Evolutionary conservation across 2,329 filamentous ascomycete species (phyloP).

Genomic region (Hypoxylon sp.): DNA sequence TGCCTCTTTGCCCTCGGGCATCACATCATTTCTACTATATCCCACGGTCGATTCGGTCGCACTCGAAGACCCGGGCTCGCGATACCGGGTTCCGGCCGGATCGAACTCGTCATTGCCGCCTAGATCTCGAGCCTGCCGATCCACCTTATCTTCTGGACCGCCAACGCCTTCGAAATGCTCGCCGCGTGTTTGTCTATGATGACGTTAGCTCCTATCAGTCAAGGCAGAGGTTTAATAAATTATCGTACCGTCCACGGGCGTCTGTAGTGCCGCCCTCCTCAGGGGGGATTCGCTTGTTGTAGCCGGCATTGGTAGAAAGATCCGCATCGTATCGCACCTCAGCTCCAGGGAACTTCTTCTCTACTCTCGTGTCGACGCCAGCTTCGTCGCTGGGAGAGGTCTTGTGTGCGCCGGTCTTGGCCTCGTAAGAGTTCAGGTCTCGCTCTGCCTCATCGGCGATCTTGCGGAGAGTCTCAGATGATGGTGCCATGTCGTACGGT

Average conservation of each 20-base stretch:
- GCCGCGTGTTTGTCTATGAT: conserved; percentile 60
- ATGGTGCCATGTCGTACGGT: conserved; percentile 52
- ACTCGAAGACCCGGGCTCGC: conserved; percentile 27
- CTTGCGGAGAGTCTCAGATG: conserved; percentile 57
- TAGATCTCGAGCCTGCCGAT: conserved; percentile 49
- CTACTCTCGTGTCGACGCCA: conserved; percentile 60
- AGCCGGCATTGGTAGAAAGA: conserved; percentile 62
- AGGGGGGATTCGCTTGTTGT: conserved; percentile 63
- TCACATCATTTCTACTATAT: conserved; percentile 51
- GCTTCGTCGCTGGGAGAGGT: conserved; percentile 58
- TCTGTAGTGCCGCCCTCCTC: conserved; percentile 63
- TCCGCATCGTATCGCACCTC: conserved; percentile 60
- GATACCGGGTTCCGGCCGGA: conserved; percentile 34
- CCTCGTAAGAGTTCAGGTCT: conserved; percentile 64
- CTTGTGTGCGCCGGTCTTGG: conserved; percentile 63
- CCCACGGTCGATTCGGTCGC: conserved; percentile 54
- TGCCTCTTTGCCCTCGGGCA: conserved; percentile 57
- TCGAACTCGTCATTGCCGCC: conserved; percentile 57
- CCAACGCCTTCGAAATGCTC: conserved; percentile 61
- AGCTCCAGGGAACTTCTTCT: conserved; percentile 61
- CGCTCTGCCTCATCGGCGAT: conserved; percentile 63
- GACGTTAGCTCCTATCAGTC: conserved; percentile 15
- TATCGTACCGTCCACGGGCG: conserved; percentile 60
- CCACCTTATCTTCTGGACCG: conserved; percentile 60
- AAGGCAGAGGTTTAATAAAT: conserved; percentile 9